Evolutionary conservation across 176 grass and related monocot species (phyloP).

Genomic region (Eragrostis curvula): DNA sequence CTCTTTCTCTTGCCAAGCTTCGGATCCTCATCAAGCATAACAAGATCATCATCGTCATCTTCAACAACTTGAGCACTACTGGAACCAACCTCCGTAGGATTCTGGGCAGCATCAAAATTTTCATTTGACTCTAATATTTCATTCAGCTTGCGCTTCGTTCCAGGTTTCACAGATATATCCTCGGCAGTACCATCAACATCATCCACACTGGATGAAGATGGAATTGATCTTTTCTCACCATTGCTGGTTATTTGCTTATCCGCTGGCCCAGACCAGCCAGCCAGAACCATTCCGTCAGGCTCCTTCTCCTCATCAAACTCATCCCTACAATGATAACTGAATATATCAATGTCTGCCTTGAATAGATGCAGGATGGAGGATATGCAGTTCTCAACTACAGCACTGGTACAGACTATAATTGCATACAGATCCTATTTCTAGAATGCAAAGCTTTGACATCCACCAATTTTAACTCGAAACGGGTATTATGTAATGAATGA

Average conservation of each 20-base stretch:
- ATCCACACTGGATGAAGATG: constrained; percentile 35
- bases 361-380: not conserved
- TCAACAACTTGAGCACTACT: constrained; percentile 66
- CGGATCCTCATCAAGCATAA: constrained; percentile 61
- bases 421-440: constrained; percentile 1
- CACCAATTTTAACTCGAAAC: not conserved
- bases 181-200: constrained; percentile 27
- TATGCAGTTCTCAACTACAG: not conserved
- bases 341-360: constrained; percentile 28
- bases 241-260: constrained; percentile 63
- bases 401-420: not conserved
- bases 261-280: constrained; percentile 71
- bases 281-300: constrained; percentile 86
- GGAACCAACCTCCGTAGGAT: constrained; percentile 2
- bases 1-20: constrained; percentile 67
- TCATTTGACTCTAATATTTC: constrained; percentile 58
- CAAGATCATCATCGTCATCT: constrained; percentile 57
- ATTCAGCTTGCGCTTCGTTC: constrained; percentile 79
- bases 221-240: constrained; percentile 51
- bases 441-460: not conserved
- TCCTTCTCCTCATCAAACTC: constrained; percentile 90
- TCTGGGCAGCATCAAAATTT: constrained; percentile 44
- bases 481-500: too few relatives aligned
- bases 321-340: constrained; percentile 67
- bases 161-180: constrained; percentile 41